Evolutionary conservation across 2,329 filamentous ascomycete genomes (phyloP), one percentile per base, ranked within the genome.

Genomic region (Botryotinia narcissicola): DNA sequence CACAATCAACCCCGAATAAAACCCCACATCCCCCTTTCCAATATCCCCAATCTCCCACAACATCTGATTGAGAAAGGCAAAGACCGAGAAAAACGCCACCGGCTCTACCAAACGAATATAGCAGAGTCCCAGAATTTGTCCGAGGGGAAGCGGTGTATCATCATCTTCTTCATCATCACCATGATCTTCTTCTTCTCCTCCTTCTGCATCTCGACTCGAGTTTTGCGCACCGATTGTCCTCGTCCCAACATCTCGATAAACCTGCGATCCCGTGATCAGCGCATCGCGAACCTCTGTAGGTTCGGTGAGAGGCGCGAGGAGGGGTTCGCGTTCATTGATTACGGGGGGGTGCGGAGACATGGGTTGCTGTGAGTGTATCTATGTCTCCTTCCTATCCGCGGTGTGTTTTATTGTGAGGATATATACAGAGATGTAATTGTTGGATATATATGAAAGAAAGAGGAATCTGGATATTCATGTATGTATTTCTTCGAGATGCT

Each of bases 31-130:
- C n/a, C 86, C 83, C 62, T 88, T 84, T 1, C 85, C 81, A 3
- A 95, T 82, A 18, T 85, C 79, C 16, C 92, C 92, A 74, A 90
- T 91, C 73, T 87, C 85, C 81, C 88, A 84, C 54, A 93, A 89
- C 93, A 95, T 95, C 79, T 91, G 85, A 78, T 90, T 93, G 82
- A 96, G 88, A 82, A 92, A 95, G 0, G 93, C 92, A 78, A 95
- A 92, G 80, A 95, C 93, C 80, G 87, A 89, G 84, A 95, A 95
- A 84, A 93, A 95, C n/a, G 92, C 91, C 59, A 95, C 87, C 0
- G 93, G 92, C 79, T 95, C 93, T 62, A 93, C 85, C 40, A 93
- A 80, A 9, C 92, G 89, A 2, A 90, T 90, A 80, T 90, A 92
- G 84, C 93, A 95, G 20, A 96, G 88, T 18, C 92, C 82, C 46